Conservation (phyloP, 1,284 basidiomycete species). For the Tilletia caries region DNA sequence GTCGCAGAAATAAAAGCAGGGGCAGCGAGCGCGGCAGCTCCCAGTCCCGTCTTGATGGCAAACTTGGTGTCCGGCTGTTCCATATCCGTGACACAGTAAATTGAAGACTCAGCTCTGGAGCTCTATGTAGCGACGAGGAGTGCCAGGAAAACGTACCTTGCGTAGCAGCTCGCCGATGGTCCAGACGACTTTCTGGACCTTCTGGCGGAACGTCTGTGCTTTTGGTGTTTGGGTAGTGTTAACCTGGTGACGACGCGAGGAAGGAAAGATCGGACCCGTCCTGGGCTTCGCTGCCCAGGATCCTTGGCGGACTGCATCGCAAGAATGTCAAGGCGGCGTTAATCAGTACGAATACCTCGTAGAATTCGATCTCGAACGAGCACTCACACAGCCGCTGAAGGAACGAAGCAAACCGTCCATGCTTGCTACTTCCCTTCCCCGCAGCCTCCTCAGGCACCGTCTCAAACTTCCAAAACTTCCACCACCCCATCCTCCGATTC, state of each 20-base stretch:
- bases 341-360: background rate
- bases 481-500: background rate
- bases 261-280: constrained; percentile 64
- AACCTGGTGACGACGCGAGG: constrained; percentile 73
- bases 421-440: background rate
- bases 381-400: background rate
- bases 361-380: constrained; percentile 13
- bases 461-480: constrained; percentile 2
- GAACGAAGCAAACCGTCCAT: background rate
- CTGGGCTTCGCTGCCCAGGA: constrained; percentile 35
- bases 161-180: constrained; percentile 61
- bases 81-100: too few species aligned
- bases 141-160: background rate
- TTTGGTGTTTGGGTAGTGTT: constrained; percentile 78
- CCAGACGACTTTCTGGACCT: constrained; percentile 65
- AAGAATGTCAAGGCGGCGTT: background rate
- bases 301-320: constrained; percentile 24
- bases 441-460: background rate
- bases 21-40: constrained; percentile 71
- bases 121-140: too few species aligned
- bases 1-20: constrained; percentile 80
- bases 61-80: constrained; percentile 80
- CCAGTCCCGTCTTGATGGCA: constrained; percentile 74
- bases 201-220: constrained; percentile 31
- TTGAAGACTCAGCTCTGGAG: too few species aligned